phyloP scores from a whole-genome alignment of 768 basidiomycete species.

The Cyclocybe cylindracea region DNA sequence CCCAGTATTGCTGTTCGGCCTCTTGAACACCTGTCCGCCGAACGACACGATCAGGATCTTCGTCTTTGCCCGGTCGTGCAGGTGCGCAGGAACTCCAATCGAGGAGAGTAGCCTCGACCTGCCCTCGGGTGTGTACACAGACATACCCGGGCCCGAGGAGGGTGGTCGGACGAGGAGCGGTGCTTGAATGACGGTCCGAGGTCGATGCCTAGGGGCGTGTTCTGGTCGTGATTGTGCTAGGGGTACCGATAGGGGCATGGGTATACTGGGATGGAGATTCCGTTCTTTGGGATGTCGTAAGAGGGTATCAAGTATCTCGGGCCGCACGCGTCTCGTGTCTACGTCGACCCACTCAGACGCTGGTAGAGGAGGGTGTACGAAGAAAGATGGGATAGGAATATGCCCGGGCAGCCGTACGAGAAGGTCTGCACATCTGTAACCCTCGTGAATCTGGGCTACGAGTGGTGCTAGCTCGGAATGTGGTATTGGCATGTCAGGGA shows the following conservation, averaged over 20 bases:
- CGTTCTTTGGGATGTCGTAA: slow-evolving; percentile 26
- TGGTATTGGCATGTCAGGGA: slow-evolving; percentile 58
- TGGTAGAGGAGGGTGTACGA: slow-evolving; percentile 51
- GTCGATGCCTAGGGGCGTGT: slow-evolving; percentile 13
- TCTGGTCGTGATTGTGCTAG: too few species aligned
- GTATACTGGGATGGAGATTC: slow-evolving; percentile 43
- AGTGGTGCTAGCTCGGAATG: slow-evolving; percentile 52
- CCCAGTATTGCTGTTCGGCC: slow-evolving; percentile 39
- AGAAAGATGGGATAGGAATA: slow-evolving; percentile 79
- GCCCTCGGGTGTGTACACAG: slow-evolving; percentile 53
- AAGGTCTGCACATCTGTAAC: slow-evolving; percentile 72
- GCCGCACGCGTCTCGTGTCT: slow-evolving; percentile 42
- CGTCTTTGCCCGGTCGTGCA: slow-evolving; percentile 46
- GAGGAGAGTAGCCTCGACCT: slow-evolving; percentile 54
- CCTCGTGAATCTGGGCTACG: slow-evolving; percentile 61
- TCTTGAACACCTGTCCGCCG: slow-evolving; percentile 68
- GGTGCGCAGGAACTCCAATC: slow-evolving; percentile 57
- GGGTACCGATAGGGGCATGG: slow-evolving; percentile 23
- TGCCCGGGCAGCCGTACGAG: slow-evolving; percentile 69
- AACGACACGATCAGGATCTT: slow-evolving; percentile 80
- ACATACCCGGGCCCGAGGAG: slow-evolving; percentile 19
- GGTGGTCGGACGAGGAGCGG: slow-evolving; percentile 76
- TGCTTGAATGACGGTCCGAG: slow-evolving; percentile 42
- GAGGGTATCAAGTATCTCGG: slow-evolving; percentile 46
- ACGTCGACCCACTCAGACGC: slow-evolving; percentile 65